phyloP scores from a whole-genome alignment of 768 basidiomycete genomes.

The Boletus coccyginus region DNA sequence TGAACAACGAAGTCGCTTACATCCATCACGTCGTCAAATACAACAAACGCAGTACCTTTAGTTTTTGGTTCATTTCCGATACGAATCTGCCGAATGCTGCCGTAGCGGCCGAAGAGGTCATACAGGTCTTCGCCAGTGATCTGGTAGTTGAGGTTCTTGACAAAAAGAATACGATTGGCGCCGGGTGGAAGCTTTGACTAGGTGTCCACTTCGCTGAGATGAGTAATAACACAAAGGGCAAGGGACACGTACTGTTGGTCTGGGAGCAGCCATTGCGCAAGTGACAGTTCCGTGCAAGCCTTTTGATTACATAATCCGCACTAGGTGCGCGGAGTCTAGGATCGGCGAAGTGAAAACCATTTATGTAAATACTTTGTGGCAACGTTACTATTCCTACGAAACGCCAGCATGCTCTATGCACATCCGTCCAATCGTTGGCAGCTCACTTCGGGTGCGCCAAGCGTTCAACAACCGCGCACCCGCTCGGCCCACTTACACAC shows the following conservation, averaged over 20 bases:
- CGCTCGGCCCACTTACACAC: constrained; percentile 64
- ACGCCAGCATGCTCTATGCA: neutral
- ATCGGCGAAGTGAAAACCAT: neutral
- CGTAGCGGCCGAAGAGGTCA: constrained; percentile 97
- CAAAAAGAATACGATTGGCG: constrained; percentile 88
- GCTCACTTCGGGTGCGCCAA: constrained; percentile 31
- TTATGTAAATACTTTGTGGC: neutral
- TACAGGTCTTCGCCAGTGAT: constrained; percentile 94
- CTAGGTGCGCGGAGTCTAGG: neutral
- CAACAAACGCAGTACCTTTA: constrained; percentile 95
- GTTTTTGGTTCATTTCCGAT: constrained; percentile 91
- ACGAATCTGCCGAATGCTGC: constrained; percentile 92
- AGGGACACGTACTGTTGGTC: constrained; percentile 55
- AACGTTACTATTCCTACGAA: neutral
- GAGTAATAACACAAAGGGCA: neutral
- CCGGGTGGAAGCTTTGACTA: constrained; percentile 89
- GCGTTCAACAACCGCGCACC: constrained; percentile 60
- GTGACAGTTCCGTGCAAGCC: constrained; percentile 5
- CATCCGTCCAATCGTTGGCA: neutral
- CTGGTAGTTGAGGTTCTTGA: constrained; percentile 90
- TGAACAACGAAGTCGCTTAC: constrained; percentile 42
- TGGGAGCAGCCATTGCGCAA: constrained; percentile 57
- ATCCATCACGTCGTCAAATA: constrained; percentile 95
- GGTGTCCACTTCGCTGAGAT: neutral
- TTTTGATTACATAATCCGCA: constrained; percentile 19